Evolutionary conservation across 345 rosid genomes (phyloP).

Genomic region (Salix purpurea): DNA sequence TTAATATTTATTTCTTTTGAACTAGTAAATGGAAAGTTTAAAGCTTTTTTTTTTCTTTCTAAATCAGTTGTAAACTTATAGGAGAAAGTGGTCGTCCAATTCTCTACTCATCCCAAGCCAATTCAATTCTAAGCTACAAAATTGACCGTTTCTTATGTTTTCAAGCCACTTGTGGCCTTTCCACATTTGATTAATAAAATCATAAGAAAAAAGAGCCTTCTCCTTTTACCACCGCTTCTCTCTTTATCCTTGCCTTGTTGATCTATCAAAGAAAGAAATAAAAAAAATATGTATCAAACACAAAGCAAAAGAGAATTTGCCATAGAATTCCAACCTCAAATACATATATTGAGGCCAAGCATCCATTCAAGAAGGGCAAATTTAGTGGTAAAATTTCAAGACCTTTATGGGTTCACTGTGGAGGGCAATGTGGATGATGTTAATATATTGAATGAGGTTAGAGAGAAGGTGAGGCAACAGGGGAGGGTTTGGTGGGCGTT

Average conservation of each 20-base stretch:
- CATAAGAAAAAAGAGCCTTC: not conserved
- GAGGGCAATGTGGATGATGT: constrained; percentile 99
- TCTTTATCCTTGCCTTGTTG: constrained; percentile 6
- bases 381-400: constrained; percentile 84
- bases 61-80: not conserved
- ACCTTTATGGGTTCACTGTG: constrained; percentile 85
- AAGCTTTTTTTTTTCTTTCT: not conserved
- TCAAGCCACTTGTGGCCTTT: constrained; percentile 30
- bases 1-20: not conserved
- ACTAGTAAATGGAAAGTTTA: not conserved
- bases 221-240: constrained; percentile 1
- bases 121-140: constrained; percentile 19
- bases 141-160: constrained; percentile 46
- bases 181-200: constrained; percentile 25
- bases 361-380: constrained; percentile 95
- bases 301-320: constrained; percentile 63
- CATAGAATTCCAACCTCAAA: constrained; percentile 67
- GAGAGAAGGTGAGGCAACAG: constrained; percentile 94
- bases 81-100: constrained; percentile 5
- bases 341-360: constrained; percentile 84
- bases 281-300: constrained; percentile 51
- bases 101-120: constrained; percentile 12
- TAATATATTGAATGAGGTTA: constrained; percentile 82
- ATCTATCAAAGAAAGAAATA: constrained; percentile 10
- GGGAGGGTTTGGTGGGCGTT: constrained; percentile 98